Evolutionary conservation across 768 basidiomycete species (phyloP), one percentile per base, ranked within the genome.

Genomic region (Sarcodon aspratus): DNA sequence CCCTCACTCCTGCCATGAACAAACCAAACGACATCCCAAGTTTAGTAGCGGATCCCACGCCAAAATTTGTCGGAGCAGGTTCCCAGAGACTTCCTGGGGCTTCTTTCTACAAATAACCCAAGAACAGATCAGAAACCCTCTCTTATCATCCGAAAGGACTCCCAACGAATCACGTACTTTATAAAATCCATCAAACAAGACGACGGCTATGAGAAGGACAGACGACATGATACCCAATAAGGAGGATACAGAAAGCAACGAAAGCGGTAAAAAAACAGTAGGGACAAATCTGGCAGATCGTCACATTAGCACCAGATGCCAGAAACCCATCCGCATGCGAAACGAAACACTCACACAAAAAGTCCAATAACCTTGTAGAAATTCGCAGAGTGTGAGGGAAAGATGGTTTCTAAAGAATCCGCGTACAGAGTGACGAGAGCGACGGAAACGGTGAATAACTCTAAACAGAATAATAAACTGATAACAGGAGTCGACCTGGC

Each of bases 371-470:
- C 33, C 60, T 96, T 96, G 67, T 87, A 94, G 0, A 79, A 70
- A 59, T 79, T 71, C 12, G 81, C 62, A 0, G 85, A 80, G 54
- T 84, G 74, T 4, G 63, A 53, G 6, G 91, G 90, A 48, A 82
- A 68, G 45, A 97, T 68, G 3, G 75, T 72, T 59, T 89, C 75
- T 51, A 96, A 62, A 7, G 88, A 88, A 63, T 97, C 94, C 9
- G 86, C 90, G 53, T 88, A 89, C 3, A 97, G 65, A 1, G 93
- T 89, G 44, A 96, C 77, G n/a, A 95, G 75, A 45, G 91, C 76
- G 33, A 96, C 89, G 86, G 83, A 78, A 21, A 95, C 74, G 35
- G 88, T 79, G 60, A 95, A 93, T 7, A 92, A 63, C 62, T 96
- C 93, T 8, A 94, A 68, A 54, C 88, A 91, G 62, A 96, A 95